Percentiles rank a stretch among this genome's conserved stretches.
phyloP scores from a whole-genome alignment of 768 basidiomycete genomes.

The Daedalea quercina region DNA sequence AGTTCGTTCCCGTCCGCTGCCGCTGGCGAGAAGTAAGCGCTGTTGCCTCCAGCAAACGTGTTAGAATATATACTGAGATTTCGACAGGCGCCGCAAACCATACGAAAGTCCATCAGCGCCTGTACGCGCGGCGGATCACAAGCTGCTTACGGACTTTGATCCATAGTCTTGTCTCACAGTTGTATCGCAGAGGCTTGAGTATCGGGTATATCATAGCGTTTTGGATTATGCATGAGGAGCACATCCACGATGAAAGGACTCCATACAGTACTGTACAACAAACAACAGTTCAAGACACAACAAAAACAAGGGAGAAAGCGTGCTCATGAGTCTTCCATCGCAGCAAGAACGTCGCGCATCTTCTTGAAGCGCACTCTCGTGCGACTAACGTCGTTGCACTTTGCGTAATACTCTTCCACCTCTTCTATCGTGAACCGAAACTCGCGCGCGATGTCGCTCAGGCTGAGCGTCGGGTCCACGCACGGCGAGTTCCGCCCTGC shows the following conservation, averaged over 20 bases:
- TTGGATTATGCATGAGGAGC: too few species aligned
- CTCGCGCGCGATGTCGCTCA: slow-evolving; percentile 61
- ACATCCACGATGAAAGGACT: too few species aligned
- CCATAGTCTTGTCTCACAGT: not conserved
- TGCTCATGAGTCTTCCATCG: slow-evolving; percentile 9
- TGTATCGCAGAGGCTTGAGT: not conserved
- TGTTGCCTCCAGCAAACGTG: not conserved
- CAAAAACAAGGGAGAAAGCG: not conserved
- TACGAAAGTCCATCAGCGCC: slow-evolving; percentile 81
- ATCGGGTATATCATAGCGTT: not conserved
- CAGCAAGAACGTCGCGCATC: slow-evolving; percentile 46
- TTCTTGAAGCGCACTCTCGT: slow-evolving; percentile 59
- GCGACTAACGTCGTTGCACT: slow-evolving; percentile 61
- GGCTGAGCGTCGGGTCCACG: slow-evolving; percentile 55
- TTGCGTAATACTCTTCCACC: slow-evolving; percentile 73
- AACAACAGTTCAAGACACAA: not conserved
- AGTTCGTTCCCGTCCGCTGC: slow-evolving; percentile 93
- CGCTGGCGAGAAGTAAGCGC: slow-evolving; percentile 85
- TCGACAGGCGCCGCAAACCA: slow-evolving; percentile 61
- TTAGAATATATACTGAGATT: not conserved
- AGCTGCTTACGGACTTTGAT: slow-evolving; percentile 60
- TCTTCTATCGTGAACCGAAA: slow-evolving; percentile 70
- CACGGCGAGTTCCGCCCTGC: too few species aligned
- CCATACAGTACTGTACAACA: too few species aligned
- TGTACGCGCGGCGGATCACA: slow-evolving; percentile 60